Base-by-base conservation (phyloP, 2,329 filamentous ascomycete species). In the Aureobasidium uvarum region DNA sequence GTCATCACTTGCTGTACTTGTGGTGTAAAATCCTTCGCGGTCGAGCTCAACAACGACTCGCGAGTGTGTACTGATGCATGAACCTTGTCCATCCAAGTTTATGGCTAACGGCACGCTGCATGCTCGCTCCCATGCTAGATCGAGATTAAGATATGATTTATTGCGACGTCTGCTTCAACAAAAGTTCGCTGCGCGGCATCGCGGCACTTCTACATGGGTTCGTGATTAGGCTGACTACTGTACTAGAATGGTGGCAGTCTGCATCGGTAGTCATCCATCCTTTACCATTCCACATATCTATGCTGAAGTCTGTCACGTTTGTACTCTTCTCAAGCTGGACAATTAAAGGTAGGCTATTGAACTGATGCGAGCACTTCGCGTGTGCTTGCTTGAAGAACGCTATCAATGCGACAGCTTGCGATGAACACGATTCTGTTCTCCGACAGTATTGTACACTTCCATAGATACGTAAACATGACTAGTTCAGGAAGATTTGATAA, bases 191-290 rank as follows among this genome's bases (percentile, higher is more conserved):
- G 20, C 36, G 28, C 52, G 52, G 36, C 33, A 41, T 7, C 52
- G 7, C 52, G 52, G 52, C 52, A 55, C 36, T 41, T 33, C 20
- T 55, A 54, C 50, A 54, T 54, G 28, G 28, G 41, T 41, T 28
- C 7, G 36, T 36, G 33, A 55, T 55, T 25, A 18, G 18, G 36
- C 52, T 41, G 52, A 18, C 28, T 28, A 39, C 23, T 25, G 25
- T 25, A 25, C 16, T 16, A 16, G 20, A 45, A 4, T 25, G 16
- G 16, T 58, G 54, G 39, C 39, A 58, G 20, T 58, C 20, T 33
- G 10, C n/a, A 23, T 38, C 52, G 52, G 52, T 23, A 56, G 20
- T 41, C 20, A 28, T 28, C 14, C 39, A 23, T 23, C 43, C n/a
- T 45, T 23, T 8, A 23, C 7, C 25, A 10, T 25, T 46, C 14